These are phyloP conservation scores for Tylopilus sp. DNA, from an alignment of 1,284 basidiomycete genomes.

Conservation along the genomic window DNA sequence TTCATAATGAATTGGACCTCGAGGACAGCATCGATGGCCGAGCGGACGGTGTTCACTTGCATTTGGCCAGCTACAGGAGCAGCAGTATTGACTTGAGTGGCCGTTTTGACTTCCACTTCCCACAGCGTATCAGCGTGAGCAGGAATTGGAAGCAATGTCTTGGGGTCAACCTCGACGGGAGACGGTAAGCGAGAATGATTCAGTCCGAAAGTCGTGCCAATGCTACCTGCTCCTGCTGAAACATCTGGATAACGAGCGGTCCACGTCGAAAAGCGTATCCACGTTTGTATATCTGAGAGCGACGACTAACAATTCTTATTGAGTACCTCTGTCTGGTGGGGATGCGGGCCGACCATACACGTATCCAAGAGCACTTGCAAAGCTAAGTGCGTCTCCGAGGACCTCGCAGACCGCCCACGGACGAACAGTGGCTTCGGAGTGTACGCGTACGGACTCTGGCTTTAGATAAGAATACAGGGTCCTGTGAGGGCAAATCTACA, in stretches of 20 bases:
- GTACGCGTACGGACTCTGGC: slow-evolving; percentile 71
- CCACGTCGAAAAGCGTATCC: slow-evolving; percentile 74
- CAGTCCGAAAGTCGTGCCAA: slow-evolving; percentile 3
- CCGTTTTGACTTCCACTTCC: slow-evolving; percentile 82
- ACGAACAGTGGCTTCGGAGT: slow-evolving; percentile 78
- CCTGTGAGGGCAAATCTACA: slow-evolving; percentile 44
- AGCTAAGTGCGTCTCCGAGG: slow-evolving; percentile 71
- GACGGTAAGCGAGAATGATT: slow-evolving; percentile 6
- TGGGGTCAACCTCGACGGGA: slow-evolving; percentile 56
- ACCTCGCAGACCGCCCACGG: slow-evolving; percentile 78
- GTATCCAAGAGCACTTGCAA: slow-evolving; percentile 74
- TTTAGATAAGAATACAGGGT: slow-evolving; percentile 73
- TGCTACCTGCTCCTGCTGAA: slow-evolving; percentile 75
- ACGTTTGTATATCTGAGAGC: slow-evolving; percentile 74
- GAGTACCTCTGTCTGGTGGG: slow-evolving; percentile 5
- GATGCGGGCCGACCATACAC: slow-evolving; percentile 43
- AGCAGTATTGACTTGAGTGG: slow-evolving; percentile 68
- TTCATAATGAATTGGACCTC: slow-evolving; percentile 80
- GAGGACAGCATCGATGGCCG: slow-evolving; percentile 65
- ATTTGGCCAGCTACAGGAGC: slow-evolving; percentile 61
- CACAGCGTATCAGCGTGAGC: slow-evolving; percentile 73
- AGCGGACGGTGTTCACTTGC: slow-evolving; percentile 34
- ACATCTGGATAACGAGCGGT: slow-evolving; percentile 70
- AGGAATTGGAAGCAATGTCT: slow-evolving; percentile 68
- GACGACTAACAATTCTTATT: slow-evolving; percentile 43